Conservation (phyloP, 192 early-diverging fungal genomes). For the Blastocladiella britannica region DNA sequence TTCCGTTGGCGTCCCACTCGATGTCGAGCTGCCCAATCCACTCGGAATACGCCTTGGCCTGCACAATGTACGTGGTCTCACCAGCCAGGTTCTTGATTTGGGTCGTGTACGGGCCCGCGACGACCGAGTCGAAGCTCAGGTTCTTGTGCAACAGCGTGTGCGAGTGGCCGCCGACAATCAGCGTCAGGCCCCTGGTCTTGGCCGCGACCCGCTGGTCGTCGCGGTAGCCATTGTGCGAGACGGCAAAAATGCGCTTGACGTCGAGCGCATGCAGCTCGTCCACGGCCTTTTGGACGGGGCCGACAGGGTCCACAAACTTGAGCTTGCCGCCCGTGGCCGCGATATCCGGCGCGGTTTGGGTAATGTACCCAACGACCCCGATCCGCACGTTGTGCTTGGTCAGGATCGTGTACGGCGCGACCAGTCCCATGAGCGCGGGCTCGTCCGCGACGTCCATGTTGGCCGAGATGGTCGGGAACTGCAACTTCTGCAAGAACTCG, state of each 20-base stretch:
- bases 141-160: conserved; percentile 42
- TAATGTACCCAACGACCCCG: conserved; percentile 45
- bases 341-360: conserved; percentile 30
- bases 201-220: conserved; percentile 39
- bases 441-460: conserved; percentile 35
- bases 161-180: conserved; percentile 58
- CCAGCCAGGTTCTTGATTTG: conserved; percentile 35
- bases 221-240: conserved; percentile 54
- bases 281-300: conserved; percentile 38
- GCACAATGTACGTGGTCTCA: conserved; percentile 43
- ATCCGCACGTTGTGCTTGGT: conserved; percentile 28
- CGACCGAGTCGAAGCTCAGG: conserved; percentile 16
- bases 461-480: conserved; percentile 38
- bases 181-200: conserved; percentile 26
- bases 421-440: conserved; percentile 17
- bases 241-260: conserved; percentile 40
- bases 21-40: conserved; percentile 42
- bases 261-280: conserved; percentile 34
- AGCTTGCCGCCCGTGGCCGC: conserved; percentile 24
- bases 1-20: conserved; percentile 29
- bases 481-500: conserved; percentile 27
- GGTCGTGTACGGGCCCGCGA: conserved; percentile 47
- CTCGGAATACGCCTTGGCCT: conserved; percentile 40
- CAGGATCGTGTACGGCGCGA: conserved; percentile 48
- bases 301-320: conserved; percentile 32